These are phyloP conservation scores for Xylaria polymorpha DNA, from an alignment of 2,329 filamentous ascomycete species.

Conservation along the genomic window DNA sequence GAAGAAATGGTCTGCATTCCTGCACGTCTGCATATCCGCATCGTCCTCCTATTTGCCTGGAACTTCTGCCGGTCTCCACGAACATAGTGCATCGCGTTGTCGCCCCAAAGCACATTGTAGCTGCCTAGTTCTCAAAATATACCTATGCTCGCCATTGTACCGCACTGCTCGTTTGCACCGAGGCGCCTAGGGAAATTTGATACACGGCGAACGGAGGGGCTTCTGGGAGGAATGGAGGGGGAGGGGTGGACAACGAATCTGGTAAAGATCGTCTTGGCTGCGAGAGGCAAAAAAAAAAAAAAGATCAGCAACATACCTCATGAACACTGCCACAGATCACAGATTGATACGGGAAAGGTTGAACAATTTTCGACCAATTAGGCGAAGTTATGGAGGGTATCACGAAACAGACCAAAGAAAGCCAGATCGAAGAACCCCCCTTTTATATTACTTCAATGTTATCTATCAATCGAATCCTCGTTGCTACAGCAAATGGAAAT, in stretches of 20 bases:
- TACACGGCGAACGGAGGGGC: constrained; percentile 25
- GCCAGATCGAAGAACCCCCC: not conserved
- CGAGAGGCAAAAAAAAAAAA: constrained; percentile 33
- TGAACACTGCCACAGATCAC: constrained; percentile 17
- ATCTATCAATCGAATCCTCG: not conserved
- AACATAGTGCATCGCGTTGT: constrained; percentile 31
- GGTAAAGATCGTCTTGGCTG: constrained; percentile 31
- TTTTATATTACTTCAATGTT: constrained; percentile 22
- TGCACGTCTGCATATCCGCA: constrained; percentile 22
- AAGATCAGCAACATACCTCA: constrained; percentile 46
- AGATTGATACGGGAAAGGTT: constrained; percentile 15
- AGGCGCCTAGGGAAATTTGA: constrained; percentile 1
- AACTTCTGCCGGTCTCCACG: constrained; percentile 23
- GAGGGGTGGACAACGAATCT: constrained; percentile 25
- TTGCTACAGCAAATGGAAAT: constrained; percentile 30
- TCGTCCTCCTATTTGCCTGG: constrained; percentile 33
- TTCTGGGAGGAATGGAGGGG: constrained; percentile 28
- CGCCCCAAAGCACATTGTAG: constrained; percentile 1
- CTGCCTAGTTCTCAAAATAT: not conserved
- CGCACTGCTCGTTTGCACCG: constrained; percentile 13
- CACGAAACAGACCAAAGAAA: not conserved
- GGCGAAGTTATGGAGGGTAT: not conserved
- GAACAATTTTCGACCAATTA: not conserved
- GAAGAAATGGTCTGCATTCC: constrained; percentile 20
- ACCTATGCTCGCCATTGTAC: not conserved